phyloP scores from a whole-genome alignment of 352 stramenopile genomes.

The Chrysophaeum taylorii region DNA sequence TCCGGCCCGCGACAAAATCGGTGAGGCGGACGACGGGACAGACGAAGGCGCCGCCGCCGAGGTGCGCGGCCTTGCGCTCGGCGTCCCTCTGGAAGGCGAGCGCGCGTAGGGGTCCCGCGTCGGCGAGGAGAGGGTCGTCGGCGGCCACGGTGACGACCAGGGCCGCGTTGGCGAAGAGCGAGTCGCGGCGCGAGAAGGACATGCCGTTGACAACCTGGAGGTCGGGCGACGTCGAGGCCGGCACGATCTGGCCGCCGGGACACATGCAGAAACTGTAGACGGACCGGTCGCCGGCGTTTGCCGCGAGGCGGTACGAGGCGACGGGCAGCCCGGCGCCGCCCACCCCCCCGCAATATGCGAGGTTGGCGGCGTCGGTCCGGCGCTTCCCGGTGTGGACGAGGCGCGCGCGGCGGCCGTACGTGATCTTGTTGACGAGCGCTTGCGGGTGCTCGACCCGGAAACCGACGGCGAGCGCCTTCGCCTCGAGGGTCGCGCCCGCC shows the following conservation, averaged over 20 bases:
- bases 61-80: constrained; percentile 38
- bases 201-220: constrained; percentile 67
- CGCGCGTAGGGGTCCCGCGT: constrained; percentile 42
- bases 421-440: constrained; percentile 50
- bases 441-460: constrained; percentile 66
- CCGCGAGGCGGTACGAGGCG: constrained; percentile 55
- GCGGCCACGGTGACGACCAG: constrained; percentile 53
- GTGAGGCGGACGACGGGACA: constrained; percentile 56
- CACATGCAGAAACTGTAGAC: constrained; percentile 62
- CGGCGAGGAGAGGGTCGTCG: constrained; percentile 47
- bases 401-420: constrained; percentile 36
- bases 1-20: constrained; percentile 46
- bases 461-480: constrained; percentile 58
- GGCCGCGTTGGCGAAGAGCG: constrained; percentile 53
- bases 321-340: constrained; percentile 44
- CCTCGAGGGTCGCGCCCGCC: constrained; percentile 40
- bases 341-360: constrained; percentile 29
- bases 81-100: constrained; percentile 56
- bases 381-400: constrained; percentile 34
- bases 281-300: constrained; percentile 36
- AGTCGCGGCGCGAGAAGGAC: constrained; percentile 55
- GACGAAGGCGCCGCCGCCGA: constrained; percentile 44
- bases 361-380: constrained; percentile 38
- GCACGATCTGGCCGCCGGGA: constrained; percentile 59
- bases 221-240: constrained; percentile 43